Conservation (phyloP, 2,329 filamentous ascomycete genomes). For the Periconia sp. region DNA sequence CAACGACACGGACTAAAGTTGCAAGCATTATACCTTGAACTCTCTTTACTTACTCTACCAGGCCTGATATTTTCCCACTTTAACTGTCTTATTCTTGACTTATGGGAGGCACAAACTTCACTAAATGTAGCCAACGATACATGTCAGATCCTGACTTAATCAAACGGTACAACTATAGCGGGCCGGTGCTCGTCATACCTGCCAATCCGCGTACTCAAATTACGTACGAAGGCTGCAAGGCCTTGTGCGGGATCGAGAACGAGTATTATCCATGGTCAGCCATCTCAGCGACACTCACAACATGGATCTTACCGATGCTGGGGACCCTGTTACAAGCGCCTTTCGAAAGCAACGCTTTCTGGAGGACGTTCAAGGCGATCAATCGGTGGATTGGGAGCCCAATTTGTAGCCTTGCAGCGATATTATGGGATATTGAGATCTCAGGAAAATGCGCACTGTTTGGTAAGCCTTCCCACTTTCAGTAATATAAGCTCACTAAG, state of each 20-base stretch:
- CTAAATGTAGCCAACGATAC: slow-evolving; percentile 21
- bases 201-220: slow-evolving; percentile 28
- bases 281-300: slow-evolving; percentile 38
- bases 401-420: slow-evolving; percentile 38
- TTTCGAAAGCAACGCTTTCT: slow-evolving; percentile 44
- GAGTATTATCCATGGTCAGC: slow-evolving; percentile 38
- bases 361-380: slow-evolving; percentile 39
- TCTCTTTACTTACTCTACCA: too few species aligned
- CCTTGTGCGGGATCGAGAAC: slow-evolving; percentile 35
- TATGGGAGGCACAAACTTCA: slow-evolving; percentile 21
- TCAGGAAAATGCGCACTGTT: slow-evolving; percentile 38
- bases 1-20: too few species aligned
- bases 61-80: too few species aligned
- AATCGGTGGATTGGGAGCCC: slow-evolving; percentile 42
- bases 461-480: slow-evolving; percentile 1
- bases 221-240: slow-evolving; percentile 33
- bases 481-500: neutral
- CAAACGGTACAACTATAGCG: slow-evolving; percentile 22
- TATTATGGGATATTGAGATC: slow-evolving; percentile 44
- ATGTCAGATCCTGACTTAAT: slow-evolving; percentile 16
- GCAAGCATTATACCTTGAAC: too few species aligned
- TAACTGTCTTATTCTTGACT: too few species aligned
- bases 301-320: slow-evolving; percentile 45
- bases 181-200: slow-evolving; percentile 10
- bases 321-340: slow-evolving; percentile 46